Conservation (phyloP, 2,329 filamentous ascomycete genomes). For the Shiraia sp. region DNA sequence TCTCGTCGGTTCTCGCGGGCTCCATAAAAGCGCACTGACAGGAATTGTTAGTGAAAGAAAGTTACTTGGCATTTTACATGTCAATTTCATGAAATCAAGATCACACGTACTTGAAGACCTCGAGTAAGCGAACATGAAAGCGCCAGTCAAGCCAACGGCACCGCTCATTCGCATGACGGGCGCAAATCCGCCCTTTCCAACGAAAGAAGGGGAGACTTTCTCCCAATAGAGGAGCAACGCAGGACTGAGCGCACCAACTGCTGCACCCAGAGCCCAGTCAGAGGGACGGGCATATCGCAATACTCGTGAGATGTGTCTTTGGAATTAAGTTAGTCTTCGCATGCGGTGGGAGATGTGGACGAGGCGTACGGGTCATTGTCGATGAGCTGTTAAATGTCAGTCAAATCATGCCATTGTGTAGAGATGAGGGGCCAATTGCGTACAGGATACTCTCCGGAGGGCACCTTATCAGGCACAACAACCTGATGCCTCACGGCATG, state of each 20-base stretch:
- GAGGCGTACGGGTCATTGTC: slow-evolving; percentile 92
- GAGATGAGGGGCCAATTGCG: slow-evolving; percentile 46
- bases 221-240: slow-evolving; percentile 78
- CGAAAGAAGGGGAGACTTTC: slow-evolving; percentile 80
- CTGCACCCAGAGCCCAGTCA: slow-evolving; percentile 76
- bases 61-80: background rate
- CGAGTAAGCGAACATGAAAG: slow-evolving; percentile 84
- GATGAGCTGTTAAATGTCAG: slow-evolving; percentile 72
- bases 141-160: slow-evolving; percentile 73
- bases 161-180: slow-evolving; percentile 79
- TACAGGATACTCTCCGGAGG: slow-evolving; percentile 86
- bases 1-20: slow-evolving; percentile 91
- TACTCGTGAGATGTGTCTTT: slow-evolving; percentile 87
- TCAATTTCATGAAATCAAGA: background rate
- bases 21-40: slow-evolving; percentile 89
- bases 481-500: slow-evolving; percentile 41
- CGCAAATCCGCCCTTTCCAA: slow-evolving; percentile 79
- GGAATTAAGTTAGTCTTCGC: slow-evolving; percentile 24
- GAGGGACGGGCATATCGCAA: slow-evolving; percentile 81
- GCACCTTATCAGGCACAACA: slow-evolving; percentile 74
- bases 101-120: slow-evolving; percentile 75
- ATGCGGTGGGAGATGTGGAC: slow-evolving; percentile 5
- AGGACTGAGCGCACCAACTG: slow-evolving; percentile 72
- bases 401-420: slow-evolving; percentile 26
- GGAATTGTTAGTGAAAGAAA: background rate